Evolutionary conservation across 169 alveolate species (phyloP).

Genomic region (Toxoplasma gondii): DNA sequence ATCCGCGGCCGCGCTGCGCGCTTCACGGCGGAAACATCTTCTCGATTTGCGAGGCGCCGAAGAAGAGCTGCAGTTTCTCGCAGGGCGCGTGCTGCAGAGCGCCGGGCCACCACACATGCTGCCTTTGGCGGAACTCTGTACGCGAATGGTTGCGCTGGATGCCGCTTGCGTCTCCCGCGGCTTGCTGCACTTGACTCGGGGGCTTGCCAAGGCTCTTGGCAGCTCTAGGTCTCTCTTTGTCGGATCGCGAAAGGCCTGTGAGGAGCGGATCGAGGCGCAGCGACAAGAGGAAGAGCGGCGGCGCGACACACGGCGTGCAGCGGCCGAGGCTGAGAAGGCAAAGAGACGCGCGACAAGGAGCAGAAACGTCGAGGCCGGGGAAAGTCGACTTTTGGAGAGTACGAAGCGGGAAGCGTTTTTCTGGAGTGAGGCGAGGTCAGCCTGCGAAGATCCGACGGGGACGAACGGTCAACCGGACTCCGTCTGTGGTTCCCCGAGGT

Average conservation of each 20-base stretch:
- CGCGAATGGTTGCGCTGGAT: background rate
- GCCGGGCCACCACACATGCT: background rate
- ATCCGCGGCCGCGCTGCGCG: no score
- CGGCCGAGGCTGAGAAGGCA: no score
- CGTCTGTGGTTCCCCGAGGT: no score
- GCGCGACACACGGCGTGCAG: no score
- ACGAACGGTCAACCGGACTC: no score
- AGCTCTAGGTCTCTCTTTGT: background rate
- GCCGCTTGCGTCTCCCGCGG: background rate
- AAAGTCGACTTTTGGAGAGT: no score
- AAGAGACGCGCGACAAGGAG: no score
- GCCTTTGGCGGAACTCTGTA: background rate
- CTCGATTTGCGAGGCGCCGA: background rate
- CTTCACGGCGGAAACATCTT: background rate
- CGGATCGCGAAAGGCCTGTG: background rate
- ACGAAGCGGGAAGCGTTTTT: no score
- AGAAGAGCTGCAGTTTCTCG: background rate
- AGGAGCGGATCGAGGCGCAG: background rate
- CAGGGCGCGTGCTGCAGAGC: background rate
- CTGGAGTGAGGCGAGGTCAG: no score
- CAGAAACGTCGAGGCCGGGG: no score
- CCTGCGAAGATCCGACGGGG: no score
- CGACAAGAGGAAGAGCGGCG: no score
- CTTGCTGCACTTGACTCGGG: background rate
- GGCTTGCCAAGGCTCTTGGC: background rate